phyloP scores from a whole-genome alignment of 345 rosid genomes.

The Erysimum cheiranthoides region DNA sequence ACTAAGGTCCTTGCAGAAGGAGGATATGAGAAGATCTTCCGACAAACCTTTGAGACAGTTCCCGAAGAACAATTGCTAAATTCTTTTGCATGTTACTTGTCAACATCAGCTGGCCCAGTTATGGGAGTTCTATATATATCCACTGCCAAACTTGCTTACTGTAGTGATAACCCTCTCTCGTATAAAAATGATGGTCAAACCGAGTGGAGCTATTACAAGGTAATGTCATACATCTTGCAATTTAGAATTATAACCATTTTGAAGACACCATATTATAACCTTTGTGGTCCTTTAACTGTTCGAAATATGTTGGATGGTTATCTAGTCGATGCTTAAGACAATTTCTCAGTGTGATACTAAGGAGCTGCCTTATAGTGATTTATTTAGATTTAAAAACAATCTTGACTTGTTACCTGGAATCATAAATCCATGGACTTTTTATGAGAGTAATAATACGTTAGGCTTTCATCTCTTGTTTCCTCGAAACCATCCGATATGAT shows the following conservation, averaged over 20 bases:
- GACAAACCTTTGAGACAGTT: constrained; percentile 76
- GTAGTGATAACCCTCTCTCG: constrained; percentile 77
- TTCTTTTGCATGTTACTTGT: constrained; percentile 76
- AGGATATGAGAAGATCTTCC: constrained; percentile 78
- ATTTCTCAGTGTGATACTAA: neutral
- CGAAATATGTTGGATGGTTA: neutral
- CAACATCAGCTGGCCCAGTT: constrained; percentile 89
- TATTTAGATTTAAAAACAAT: neutral
- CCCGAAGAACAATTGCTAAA: constrained; percentile 67
- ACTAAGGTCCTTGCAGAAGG: constrained; percentile 83
- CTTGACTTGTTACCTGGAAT: neutral
- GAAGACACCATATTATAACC: neutral
- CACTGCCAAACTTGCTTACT: constrained; percentile 70
- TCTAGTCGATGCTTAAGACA: neutral
- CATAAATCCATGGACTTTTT: neutral
- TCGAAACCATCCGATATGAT: neutral
- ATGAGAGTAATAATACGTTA: neutral
- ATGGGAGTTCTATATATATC: constrained; percentile 80
- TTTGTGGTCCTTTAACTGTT: neutral
- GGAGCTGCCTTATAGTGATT: constrained; percentile 1
- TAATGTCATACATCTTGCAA: constrained; percentile 31
- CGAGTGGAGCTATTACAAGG: constrained; percentile 88
- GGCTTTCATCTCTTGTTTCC: constrained; percentile 4
- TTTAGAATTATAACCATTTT: constrained; percentile 6
- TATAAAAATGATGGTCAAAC: constrained; percentile 64